Evolutionary conservation across 805 yeast genomes (phyloP).

Genomic region (Suhomyces tanzawaensis): DNA sequence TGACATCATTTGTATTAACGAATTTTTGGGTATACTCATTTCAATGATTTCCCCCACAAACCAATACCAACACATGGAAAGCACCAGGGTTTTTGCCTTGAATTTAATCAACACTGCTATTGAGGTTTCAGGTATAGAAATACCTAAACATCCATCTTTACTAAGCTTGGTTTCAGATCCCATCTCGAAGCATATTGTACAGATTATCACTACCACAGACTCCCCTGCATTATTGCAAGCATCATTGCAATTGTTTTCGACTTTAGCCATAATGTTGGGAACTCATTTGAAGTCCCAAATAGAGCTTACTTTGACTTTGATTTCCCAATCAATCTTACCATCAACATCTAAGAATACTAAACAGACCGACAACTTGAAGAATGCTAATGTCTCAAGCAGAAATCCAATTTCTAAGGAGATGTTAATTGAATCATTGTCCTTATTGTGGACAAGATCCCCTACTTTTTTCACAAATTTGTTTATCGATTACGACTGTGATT

Average conservation of each 20-base stretch:
- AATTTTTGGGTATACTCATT: slow-evolving; percentile 69
- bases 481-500: slow-evolving; percentile 85
- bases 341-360: slow-evolving; percentile 12
- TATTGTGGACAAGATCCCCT: slow-evolving; percentile 79
- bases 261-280: slow-evolving; percentile 67
- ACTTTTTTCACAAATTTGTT: slow-evolving; percentile 72
- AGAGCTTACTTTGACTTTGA: slow-evolving; percentile 64
- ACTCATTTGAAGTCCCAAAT: slow-evolving; percentile 71
- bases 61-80: slow-evolving; percentile 81
- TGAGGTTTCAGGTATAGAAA: slow-evolving; percentile 71
- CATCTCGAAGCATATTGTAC: slow-evolving; percentile 81
- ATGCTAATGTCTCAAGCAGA: slow-evolving; percentile 20
- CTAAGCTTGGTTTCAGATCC: slow-evolving; percentile 71
- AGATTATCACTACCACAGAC: slow-evolving; percentile 70
- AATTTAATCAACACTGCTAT: slow-evolving; percentile 72
- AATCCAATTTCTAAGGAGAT: slow-evolving; percentile 62
- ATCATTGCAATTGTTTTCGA: slow-evolving; percentile 71
- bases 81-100: slow-evolving; percentile 80
- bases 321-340: slow-evolving; percentile 58
- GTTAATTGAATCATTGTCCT: slow-evolving; percentile 78
- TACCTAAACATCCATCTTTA: slow-evolving; percentile 60
- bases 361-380: slow-evolving; percentile 21
- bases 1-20: slow-evolving; percentile 74
- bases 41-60: slow-evolving; percentile 81
- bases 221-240: slow-evolving; percentile 71